phyloP scores from a whole-genome alignment of 208 protist species.

The Wallacemonas rigidus region DNA sequence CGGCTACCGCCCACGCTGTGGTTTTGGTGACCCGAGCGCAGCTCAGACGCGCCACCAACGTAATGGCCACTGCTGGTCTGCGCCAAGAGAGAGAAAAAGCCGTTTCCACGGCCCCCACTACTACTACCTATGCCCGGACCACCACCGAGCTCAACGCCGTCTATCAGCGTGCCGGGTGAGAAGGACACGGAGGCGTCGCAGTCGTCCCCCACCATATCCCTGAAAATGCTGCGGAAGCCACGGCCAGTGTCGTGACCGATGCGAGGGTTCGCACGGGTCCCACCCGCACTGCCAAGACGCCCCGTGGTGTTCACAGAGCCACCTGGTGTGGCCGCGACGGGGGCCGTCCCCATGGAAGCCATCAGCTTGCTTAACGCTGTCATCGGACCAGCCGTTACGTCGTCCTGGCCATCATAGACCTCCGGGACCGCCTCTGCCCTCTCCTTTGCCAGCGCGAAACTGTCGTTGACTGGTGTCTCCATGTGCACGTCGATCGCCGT shows the following conservation, averaged over 20 bases:
- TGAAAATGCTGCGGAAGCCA: constrained; percentile 13
- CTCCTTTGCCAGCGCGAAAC: no score
- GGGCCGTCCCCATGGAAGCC: neutral
- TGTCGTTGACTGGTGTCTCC: no score
- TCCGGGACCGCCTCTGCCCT: no score
- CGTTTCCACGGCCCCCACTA: constrained; percentile 1
- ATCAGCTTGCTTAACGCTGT: neutral
- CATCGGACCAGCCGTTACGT: neutral
- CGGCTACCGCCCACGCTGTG: neutral
- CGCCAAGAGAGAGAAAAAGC: constrained; percentile 7
- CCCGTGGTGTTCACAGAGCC: no score
- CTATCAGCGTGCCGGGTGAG: neutral
- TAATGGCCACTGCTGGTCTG: neutral
- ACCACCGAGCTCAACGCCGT: neutral
- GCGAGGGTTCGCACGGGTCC: neutral
- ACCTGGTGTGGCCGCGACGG: no score
- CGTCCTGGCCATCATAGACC: neutral
- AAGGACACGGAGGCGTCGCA: neutral
- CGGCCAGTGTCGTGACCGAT: neutral
- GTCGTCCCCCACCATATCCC: neutral
- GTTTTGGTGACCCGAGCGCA: neutral
- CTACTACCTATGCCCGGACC: neutral
- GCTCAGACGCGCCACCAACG: neutral
- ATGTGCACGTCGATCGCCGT: no score
- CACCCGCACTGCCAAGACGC: neutral